A percentile compares a stretch with the other conserved stretches of the same genome.
Evolutionary conservation across 805 yeast species (phyloP).

Genomic region (Saccharomycopsis malanga): DNA sequence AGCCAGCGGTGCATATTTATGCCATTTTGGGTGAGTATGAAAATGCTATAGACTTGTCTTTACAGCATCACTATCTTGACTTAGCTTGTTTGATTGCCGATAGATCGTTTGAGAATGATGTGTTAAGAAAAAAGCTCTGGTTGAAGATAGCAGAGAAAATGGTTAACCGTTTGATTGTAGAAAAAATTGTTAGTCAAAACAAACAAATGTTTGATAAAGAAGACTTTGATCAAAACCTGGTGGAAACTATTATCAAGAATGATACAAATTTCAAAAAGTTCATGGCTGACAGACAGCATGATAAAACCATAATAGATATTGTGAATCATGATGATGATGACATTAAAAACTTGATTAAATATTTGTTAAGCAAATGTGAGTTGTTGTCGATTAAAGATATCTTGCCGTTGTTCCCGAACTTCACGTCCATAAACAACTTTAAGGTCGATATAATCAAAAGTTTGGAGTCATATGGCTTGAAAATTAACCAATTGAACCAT

Average conservation of each 20-base stretch:
- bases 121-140: conserved; percentile 67
- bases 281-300: background rate
- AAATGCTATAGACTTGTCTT: conserved; percentile 72
- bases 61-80: conserved; percentile 51
- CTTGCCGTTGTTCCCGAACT: conserved; percentile 78
- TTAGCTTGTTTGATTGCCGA: conserved; percentile 54
- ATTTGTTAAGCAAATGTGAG: conserved; percentile 38
- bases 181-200: conserved; percentile 14
- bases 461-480: conserved; percentile 63
- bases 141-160: conserved; percentile 51
- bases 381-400: conserved; percentile 69
- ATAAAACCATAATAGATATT: conserved; percentile 26
- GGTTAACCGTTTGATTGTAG: conserved; percentile 28
- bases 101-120: conserved; percentile 41
- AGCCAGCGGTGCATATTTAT: conserved; percentile 68
- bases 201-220: conserved; percentile 21
- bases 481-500: conserved; percentile 54
- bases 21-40: conserved; percentile 63
- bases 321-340: conserved; percentile 28
- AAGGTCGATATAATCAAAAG: conserved; percentile 77
- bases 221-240: conserved; percentile 7
- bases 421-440: conserved; percentile 71
- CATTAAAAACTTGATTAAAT: conserved; percentile 30
- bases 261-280: conserved; percentile 12
- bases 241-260: conserved; percentile 5